A percentile compares a stretch with the other conserved stretches of the same genome.
Evolutionary conservation across 1,284 basidiomycete genomes (phyloP).

Genomic region (Austropuccinia psidii): DNA sequence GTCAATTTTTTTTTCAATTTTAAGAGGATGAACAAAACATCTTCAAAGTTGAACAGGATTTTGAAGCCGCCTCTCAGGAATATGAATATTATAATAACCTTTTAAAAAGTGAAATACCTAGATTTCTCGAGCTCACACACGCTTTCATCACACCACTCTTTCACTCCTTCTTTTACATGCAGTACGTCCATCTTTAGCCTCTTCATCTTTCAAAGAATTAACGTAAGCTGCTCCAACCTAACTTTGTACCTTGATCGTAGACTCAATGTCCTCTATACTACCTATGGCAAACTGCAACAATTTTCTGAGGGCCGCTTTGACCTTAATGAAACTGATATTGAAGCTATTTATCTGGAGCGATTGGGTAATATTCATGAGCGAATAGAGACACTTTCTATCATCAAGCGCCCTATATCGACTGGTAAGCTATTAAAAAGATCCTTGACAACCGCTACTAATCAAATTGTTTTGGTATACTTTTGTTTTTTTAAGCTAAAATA

Average conservation of each 20-base stretch:
- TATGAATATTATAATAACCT: slow-evolving; percentile 94
- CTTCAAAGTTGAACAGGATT: slow-evolving; percentile 88
- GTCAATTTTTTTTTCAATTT: not conserved
- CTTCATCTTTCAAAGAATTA: not conserved
- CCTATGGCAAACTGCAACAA: slow-evolving; percentile 81
- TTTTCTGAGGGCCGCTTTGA: slow-evolving; percentile 83
- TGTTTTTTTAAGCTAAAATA: slow-evolving; percentile 54
- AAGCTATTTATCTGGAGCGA: slow-evolving; percentile 66
- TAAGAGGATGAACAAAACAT: slow-evolving; percentile 46
- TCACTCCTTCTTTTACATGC: slow-evolving; percentile 99
- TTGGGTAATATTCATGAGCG: slow-evolving; percentile 68
- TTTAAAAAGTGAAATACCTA: slow-evolving; percentile 84
- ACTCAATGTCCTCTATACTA: slow-evolving; percentile 85
- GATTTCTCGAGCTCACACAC: slow-evolving; percentile 76
- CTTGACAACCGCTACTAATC: not conserved
- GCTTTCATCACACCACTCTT: slow-evolving; percentile 93
- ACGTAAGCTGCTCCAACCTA: slow-evolving; percentile 2
- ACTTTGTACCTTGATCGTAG: slow-evolving; percentile 49
- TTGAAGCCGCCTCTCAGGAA: slow-evolving; percentile 85
- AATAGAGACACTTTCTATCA: slow-evolving; percentile 51
- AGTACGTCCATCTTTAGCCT: slow-evolving; percentile 53
- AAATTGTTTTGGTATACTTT: not conserved
- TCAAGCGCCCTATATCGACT: slow-evolving; percentile 71
- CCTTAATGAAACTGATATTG: slow-evolving; percentile 63
- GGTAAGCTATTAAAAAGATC: slow-evolving; percentile 61